Evolutionary conservation across 2,329 filamentous ascomycete genomes (phyloP).

Genomic region (Helotiales sp.): DNA sequence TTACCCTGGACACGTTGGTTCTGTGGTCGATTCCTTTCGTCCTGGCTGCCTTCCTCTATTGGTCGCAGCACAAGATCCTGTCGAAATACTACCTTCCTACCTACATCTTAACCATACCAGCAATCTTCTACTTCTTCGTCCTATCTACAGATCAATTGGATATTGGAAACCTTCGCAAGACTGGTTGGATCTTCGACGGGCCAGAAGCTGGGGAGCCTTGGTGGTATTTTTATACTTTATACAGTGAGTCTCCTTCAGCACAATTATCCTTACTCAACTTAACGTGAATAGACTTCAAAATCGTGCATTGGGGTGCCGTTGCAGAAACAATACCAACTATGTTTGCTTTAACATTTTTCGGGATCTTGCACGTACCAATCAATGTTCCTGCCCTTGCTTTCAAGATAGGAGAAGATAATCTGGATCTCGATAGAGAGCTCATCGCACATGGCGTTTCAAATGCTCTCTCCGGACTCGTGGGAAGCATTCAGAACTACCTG

Average conservation of each 20-base stretch:
- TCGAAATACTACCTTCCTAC: constrained; percentile 84
- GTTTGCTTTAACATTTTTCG: constrained; percentile 96
- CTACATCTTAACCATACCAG: constrained; percentile 79
- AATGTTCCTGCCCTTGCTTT: constrained; percentile 94
- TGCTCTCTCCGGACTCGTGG: constrained; percentile 78
- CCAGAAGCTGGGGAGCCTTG: constrained; percentile 86
- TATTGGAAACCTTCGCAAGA: constrained; percentile 63
- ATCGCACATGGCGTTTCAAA: constrained; percentile 94
- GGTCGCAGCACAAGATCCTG: constrained; percentile 72
- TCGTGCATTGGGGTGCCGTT: constrained; percentile 82
- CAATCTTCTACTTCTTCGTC: constrained; percentile 77
- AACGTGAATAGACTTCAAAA: constrained; percentile 63
- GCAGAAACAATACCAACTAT: constrained; percentile 87
- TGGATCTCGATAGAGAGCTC: constrained; percentile 87
- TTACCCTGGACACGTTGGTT: constrained; percentile 70
- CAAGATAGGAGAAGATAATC: constrained; percentile 87
- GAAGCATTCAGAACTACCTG: constrained; percentile 94
- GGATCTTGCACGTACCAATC: constrained; percentile 94
- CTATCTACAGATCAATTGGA: constrained; percentile 67
- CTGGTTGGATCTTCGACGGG: constrained; percentile 89
- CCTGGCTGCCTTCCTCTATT: constrained; percentile 74
- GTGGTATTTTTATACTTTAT: constrained; percentile 97
- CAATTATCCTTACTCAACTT: constrained; percentile 20
- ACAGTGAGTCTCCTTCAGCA: constrained; percentile 59
- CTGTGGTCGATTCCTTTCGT: constrained; percentile 82